Evolutionary conservation across 345 rosid genomes (phyloP), one percentile per base, ranked within the genome.

Genomic region (Gossypioides kirkii): DNA sequence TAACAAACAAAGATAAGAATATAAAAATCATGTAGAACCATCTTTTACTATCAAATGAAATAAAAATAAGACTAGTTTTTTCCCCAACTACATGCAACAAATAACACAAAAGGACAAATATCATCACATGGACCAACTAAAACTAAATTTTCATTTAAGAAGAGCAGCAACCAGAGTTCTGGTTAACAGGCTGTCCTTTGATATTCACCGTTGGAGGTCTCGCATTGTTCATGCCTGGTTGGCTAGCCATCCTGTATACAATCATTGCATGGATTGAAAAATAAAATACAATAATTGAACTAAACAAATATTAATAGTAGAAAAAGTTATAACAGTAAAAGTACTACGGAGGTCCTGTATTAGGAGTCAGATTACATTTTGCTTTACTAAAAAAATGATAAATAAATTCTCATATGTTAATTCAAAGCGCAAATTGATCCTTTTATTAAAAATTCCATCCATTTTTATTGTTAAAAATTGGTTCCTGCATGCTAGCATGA

Each of bases 111-210:
- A 46, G 60, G 59, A 62, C 70, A 43, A n/a, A 52, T 52, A 52
- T 76, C 59, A 53, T 53, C 58, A 53, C 53, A 64, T 69, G 58
- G 55, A 53, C 70, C 65, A 18, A 52, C 72, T 38, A 32, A 47
- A 26, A 75, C 54, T 56, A 22, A 9, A 73, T 74, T 72, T 16
- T 61, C 64, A 0, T 73, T 77, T 78, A 92, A 79, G 97, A 87
- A 45, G 97, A 92, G 88, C 98, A 90, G 87, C 98, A 92, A 61
- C 98, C 95, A 5, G 90, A 73, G 74, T 94, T 94, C 83, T 94
- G 98, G 90, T 86, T 94, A n/a, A 94, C 94, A 6, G 97, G 98
- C 80, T 92, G 97, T 68, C 98, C 98, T 32, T 93, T 87, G 65
- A 94, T 89, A 85, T 94, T 92, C 77, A 94, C 98, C 0, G 97